phyloP scores from a whole-genome alignment of 202 grass and related monocot species.

The Panicum hallii region DNA sequence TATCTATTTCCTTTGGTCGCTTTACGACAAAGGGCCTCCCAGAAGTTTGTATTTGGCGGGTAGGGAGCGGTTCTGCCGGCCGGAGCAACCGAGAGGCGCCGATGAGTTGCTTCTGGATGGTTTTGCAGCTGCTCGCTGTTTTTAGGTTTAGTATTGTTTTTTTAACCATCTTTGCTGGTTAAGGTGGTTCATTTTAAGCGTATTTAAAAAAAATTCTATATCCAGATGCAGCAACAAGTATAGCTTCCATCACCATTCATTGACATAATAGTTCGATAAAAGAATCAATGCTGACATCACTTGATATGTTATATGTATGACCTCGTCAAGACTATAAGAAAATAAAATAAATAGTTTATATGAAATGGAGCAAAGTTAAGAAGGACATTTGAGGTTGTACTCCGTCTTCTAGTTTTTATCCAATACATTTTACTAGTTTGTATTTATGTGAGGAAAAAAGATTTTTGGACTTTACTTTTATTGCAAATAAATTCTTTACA shows the following conservation, averaged over 20 bases:
- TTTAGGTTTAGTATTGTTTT: not conserved
- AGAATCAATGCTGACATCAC: not conserved
- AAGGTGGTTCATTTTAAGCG: no score
- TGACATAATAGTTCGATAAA: not conserved
- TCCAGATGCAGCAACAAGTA: not conserved
- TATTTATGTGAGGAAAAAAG: no score
- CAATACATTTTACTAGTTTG: no score
- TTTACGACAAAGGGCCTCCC: slow-evolving; percentile 39
- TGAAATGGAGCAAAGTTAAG: no score
- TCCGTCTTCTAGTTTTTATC: no score
- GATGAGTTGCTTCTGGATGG: not conserved
- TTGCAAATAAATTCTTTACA: not conserved
- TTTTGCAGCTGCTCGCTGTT: slow-evolving; percentile 4
- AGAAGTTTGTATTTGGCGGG: slow-evolving; percentile 49
- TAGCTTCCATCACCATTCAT: not conserved
- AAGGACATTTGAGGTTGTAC: no score
- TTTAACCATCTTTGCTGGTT: no score
- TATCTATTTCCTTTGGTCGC: slow-evolving; percentile 35
- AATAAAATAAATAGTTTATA: no score
- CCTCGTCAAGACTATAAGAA: not conserved
- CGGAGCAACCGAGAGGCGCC: no score
- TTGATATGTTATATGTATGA: no score
- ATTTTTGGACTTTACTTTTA: not conserved
- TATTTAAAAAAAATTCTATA: not conserved
- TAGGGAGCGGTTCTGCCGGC: not conserved